These are phyloP conservation scores for Fusarium odoratissimum DNA, from an alignment of 2,329 filamentous ascomycete species.

Conservation along the genomic window DNA sequence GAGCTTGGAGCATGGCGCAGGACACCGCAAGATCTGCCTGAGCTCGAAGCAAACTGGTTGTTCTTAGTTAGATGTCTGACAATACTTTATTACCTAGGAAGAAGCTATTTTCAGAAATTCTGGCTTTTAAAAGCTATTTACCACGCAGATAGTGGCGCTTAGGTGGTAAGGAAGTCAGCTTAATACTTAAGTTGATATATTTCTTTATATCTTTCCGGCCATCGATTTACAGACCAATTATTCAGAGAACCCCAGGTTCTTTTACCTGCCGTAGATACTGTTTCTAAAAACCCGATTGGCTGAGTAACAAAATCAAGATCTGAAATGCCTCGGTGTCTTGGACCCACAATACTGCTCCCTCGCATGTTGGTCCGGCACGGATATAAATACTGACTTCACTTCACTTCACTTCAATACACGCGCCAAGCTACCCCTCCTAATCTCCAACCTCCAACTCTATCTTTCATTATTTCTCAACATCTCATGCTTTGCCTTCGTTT, in stretches of 20 bases:
- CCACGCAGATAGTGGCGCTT: no score
- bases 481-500: fast-evolving
- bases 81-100: no score
- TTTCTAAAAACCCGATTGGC: neutral
- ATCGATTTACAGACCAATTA: no score
- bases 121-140: no score
- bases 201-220: no score
- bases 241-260: neutral
- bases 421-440: neutral
- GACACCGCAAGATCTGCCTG: no score
- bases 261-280: fast-evolving
- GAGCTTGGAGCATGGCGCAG: no score
- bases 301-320: neutral
- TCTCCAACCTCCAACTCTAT: neutral
- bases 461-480: neutral
- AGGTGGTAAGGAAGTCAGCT: neutral
- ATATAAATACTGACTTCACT: neutral
- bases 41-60: no score
- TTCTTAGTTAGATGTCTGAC: no score
- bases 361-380: neutral
- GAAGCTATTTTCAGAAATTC: no score
- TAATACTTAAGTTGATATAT: no score
- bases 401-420: neutral
- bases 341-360: neutral
- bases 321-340: neutral